Percentiles rank a stretch among this genome's conserved stretches.
Evolutionary conservation across 768 basidiomycete genomes (phyloP).

Genomic region (Lentinula boryana): DNA sequence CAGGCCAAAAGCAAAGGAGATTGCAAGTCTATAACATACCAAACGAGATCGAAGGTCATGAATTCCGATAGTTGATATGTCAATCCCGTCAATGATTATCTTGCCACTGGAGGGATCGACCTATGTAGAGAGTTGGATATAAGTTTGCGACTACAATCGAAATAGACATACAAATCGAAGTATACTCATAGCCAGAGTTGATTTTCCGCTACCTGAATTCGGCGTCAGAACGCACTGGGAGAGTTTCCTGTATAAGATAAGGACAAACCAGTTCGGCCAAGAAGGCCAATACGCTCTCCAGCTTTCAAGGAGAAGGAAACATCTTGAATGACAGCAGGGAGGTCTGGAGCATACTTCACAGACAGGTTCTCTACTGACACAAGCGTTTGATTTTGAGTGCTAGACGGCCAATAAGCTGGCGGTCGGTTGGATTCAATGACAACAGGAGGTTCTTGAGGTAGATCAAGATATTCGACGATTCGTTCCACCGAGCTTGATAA

Average conservation of each 20-base stretch:
- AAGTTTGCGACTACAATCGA: background rate
- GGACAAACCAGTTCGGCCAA: conserved; percentile 65
- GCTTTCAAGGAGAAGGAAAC: conserved; percentile 70
- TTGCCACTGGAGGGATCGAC: conserved; percentile 71
- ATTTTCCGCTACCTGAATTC: conserved; percentile 63
- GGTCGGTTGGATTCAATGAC: conserved; percentile 68
- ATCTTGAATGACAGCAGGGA: conserved; percentile 73
- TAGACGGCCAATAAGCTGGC: conserved; percentile 93
- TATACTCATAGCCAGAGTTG: conserved; percentile 81
- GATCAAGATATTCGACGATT: conserved; percentile 82
- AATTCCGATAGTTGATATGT: conserved; percentile 79
- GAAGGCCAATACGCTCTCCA: conserved; percentile 69
- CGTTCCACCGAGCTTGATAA: conserved; percentile 75
- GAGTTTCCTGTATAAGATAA: background rate
- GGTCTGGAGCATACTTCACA: conserved; percentile 79
- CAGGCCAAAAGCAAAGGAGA: background rate
- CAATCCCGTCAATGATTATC: conserved; percentile 83
- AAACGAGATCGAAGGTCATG: conserved; percentile 76
- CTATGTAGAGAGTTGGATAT: conserved; percentile 21
- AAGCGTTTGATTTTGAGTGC: conserved; percentile 48
- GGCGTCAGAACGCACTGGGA: conserved; percentile 10
- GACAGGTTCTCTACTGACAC: conserved; percentile 69
- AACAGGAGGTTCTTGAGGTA: conserved; percentile 82
- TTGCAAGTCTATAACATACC: conserved; percentile 24
- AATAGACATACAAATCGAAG: conserved; percentile 61